phyloP scores from a whole-genome alignment of 352 stramenopile species.

The Aphanomyces astaci region DNA sequence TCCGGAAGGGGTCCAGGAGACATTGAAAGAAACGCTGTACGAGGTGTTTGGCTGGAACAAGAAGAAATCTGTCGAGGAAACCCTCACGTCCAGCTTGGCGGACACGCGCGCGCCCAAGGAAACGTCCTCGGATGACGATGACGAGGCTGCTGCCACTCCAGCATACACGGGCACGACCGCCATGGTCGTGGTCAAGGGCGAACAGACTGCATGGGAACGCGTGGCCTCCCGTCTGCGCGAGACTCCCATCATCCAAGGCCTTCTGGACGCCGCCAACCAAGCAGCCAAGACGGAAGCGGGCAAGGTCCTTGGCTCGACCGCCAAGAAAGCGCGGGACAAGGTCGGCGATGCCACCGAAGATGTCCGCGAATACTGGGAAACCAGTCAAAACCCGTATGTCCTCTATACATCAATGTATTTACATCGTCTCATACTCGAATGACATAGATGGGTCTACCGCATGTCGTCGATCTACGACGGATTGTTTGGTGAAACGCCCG shows the following conservation, averaged over 20 bases:
- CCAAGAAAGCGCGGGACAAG: slow-evolving; percentile 73
- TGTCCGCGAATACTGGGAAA: slow-evolving; percentile 95
- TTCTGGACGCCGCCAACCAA: slow-evolving; percentile 73
- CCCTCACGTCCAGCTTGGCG: slow-evolving; percentile 44
- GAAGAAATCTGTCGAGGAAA: slow-evolving; percentile 66
- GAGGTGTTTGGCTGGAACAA: slow-evolving; percentile 71
- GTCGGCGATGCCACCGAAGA: slow-evolving; percentile 75
- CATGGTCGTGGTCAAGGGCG: slow-evolving; percentile 86
- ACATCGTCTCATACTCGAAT: slow-evolving; percentile 1
- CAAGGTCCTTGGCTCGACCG: slow-evolving; percentile 58
- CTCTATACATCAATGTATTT: not conserved
- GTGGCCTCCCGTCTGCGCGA: slow-evolving; percentile 90
- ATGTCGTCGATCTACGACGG: slow-evolving; percentile 97
- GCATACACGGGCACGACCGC: slow-evolving; percentile 68
- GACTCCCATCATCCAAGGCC: slow-evolving; percentile 92
- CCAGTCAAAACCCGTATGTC: slow-evolving; percentile 94
- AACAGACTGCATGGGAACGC: slow-evolving; percentile 90
- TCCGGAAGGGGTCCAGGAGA: slow-evolving; percentile 28
- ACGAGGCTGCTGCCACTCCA: slow-evolving; percentile 35
- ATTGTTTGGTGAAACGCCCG: slow-evolving; percentile 94
- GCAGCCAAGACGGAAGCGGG: slow-evolving; percentile 67
- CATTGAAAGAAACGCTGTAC: slow-evolving; percentile 28
- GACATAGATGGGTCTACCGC: slow-evolving; percentile 88
- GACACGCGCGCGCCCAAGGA: slow-evolving; percentile 29
- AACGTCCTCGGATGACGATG: slow-evolving; percentile 26